These are phyloP conservation scores for Xerocomellus dryophilus DNA, from an alignment of 768 basidiomycete species.

Conservation along the genomic window DNA sequence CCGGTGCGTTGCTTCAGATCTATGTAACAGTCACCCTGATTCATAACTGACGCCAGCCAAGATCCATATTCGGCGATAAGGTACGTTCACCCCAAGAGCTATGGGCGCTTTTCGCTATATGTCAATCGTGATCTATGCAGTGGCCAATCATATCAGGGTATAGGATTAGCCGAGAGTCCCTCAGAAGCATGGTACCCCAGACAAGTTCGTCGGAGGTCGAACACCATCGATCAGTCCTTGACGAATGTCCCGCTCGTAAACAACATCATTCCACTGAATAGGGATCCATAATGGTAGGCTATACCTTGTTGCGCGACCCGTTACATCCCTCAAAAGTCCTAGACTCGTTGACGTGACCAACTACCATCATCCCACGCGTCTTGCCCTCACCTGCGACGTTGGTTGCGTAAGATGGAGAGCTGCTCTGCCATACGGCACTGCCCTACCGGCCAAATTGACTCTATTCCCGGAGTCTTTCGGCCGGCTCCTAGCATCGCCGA, in stretches of 20 bases:
- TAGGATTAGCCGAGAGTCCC: background rate
- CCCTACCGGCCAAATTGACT: background rate
- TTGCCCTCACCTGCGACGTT: background rate
- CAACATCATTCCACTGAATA: background rate
- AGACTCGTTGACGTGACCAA: background rate
- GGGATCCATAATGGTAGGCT: background rate
- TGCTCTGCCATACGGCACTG: constrained; percentile 9
- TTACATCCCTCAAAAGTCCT: background rate
- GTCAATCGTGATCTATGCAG: constrained; percentile 4
- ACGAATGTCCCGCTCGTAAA: background rate
- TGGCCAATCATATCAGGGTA: background rate
- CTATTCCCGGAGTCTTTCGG: background rate
- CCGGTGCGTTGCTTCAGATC: background rate
- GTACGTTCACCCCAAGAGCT: background rate
- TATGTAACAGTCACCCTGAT: background rate
- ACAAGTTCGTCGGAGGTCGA: background rate
- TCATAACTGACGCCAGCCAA: background rate
- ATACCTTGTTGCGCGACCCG: background rate
- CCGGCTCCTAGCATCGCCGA: background rate
- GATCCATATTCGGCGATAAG: constrained; percentile 2
- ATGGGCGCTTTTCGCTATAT: background rate
- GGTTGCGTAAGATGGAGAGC: constrained; percentile 8
- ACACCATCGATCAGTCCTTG: background rate
- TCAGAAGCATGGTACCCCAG: background rate
- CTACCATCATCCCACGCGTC: constrained; percentile 3